A percentile compares a stretch with the other conserved stretches of the same genome.
Evolutionary conservation across 2,329 filamentous ascomycete genomes (phyloP).

Genomic region (Chaetomium sp.): DNA sequence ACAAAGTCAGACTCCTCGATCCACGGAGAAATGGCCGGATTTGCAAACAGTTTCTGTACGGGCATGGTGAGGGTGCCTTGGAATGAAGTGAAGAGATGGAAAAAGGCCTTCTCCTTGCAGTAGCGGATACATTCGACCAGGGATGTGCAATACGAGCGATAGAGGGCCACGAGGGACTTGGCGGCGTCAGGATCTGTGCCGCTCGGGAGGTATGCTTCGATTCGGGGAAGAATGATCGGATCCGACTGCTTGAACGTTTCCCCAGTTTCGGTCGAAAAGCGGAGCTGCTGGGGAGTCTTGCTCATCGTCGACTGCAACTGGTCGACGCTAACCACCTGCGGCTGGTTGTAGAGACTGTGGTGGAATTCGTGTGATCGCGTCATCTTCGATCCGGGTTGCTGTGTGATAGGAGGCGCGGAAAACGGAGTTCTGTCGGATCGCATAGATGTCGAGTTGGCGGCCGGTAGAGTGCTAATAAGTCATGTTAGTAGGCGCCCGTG

Average conservation of each 20-base stretch:
- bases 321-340: slow-evolving; percentile 58
- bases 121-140: slow-evolving; percentile 93
- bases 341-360: slow-evolving; percentile 62
- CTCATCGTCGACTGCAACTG: slow-evolving; percentile 58
- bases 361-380: slow-evolving; percentile 40
- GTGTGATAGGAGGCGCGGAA: slow-evolving; percentile 45
- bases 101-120: slow-evolving; percentile 96
- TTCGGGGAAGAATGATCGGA: slow-evolving; percentile 78
- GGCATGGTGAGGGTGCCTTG: slow-evolving; percentile 96
- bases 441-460: slow-evolving; percentile 27
- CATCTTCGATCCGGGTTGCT: slow-evolving; percentile 38
- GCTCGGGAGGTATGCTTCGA: slow-evolving; percentile 75
- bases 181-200: slow-evolving; percentile 87
- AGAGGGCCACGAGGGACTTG: slow-evolving; percentile 81
- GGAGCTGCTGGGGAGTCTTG: slow-evolving; percentile 62
- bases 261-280: slow-evolving; percentile 62
- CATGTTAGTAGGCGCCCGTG: slow-evolving; percentile 31
- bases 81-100: slow-evolving; percentile 91
- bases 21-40: slow-evolving; percentile 82
- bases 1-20: slow-evolving; percentile 94
- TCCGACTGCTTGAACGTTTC: slow-evolving; percentile 65
- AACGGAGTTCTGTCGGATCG: slow-evolving; percentile 41
- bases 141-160: slow-evolving; percentile 92
- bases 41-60: slow-evolving; percentile 86
- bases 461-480: slow-evolving; percentile 40